Percentiles rank a stretch among this genome's conserved stretches.
Evolutionary conservation across 1,139 yeast genomes (phyloP).

Genomic region (Candida mesenterica): DNA sequence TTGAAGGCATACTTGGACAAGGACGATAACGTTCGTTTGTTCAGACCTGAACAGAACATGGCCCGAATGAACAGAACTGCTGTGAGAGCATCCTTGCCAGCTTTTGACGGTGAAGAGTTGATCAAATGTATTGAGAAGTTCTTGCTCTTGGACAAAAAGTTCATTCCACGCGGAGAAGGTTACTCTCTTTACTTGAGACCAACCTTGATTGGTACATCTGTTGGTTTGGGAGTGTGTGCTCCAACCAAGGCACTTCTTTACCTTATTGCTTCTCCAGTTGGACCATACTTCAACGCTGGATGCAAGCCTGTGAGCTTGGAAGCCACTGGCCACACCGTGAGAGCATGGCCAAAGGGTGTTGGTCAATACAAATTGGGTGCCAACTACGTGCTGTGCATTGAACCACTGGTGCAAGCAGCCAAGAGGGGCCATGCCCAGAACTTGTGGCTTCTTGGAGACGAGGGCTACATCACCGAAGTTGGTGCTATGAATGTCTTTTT

Average conservation of each 20-base stretch:
- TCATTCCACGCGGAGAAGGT: constrained; percentile 83
- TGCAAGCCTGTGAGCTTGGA: constrained; percentile 92
- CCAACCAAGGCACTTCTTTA: constrained; percentile 80
- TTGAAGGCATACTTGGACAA: constrained; percentile 85
- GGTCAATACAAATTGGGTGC: constrained; percentile 97
- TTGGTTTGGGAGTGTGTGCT: constrained; percentile 76
- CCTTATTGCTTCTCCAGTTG: constrained; percentile 93
- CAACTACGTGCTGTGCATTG: constrained; percentile 92
- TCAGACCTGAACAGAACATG: constrained; percentile 92
- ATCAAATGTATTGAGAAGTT: constrained; percentile 72
- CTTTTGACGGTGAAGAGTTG: constrained; percentile 75
- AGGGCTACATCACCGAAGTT: constrained; percentile 88
- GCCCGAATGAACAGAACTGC: constrained; percentile 86
- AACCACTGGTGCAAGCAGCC: constrained; percentile 88
- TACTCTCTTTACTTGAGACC: constrained; percentile 93
- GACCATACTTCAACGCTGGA: constrained; percentile 87
- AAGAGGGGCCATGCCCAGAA: constrained; percentile 88
- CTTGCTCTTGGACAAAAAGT: constrained; percentile 66
- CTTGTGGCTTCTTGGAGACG: constrained; percentile 93
- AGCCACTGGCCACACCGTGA: constrained; percentile 91
- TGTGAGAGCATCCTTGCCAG: constrained; percentile 81
- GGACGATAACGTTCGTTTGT: constrained; percentile 70
- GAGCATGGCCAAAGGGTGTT: constrained; percentile 99
- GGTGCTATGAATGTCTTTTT: constrained; percentile 97
- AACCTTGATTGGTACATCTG: constrained; percentile 87